phyloP scores from a whole-genome alignment of 805 yeast genomes.

The Candida corydali region DNA sequence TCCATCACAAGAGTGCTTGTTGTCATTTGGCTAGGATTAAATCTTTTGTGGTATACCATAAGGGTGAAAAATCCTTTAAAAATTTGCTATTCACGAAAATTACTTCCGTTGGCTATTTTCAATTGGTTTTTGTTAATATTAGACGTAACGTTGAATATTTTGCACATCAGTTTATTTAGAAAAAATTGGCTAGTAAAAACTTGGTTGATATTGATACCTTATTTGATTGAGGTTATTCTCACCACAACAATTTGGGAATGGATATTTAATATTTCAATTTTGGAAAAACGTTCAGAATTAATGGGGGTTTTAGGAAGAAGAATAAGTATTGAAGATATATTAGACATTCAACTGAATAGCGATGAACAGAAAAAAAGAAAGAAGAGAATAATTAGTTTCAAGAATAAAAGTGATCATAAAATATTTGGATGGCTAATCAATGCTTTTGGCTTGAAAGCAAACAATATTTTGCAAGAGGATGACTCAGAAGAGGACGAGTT shows the following conservation, averaged over 20 bases:
- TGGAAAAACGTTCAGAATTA: conserved; percentile 48
- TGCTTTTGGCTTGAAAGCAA: neutral
- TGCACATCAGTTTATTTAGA: conserved; percentile 23
- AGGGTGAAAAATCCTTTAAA: conserved; percentile 30
- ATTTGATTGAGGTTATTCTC: conserved; percentile 44
- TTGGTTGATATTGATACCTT: conserved; percentile 43
- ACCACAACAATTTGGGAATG: conserved; percentile 64
- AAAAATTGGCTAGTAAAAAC: conserved; percentile 41
- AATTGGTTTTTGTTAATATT: conserved; percentile 36
- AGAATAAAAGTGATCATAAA: conserved; percentile 2
- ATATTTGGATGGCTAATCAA: conserved; percentile 3
- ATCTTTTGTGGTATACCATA: conserved; percentile 36
- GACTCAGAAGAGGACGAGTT: conserved; percentile 6
- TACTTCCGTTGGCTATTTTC: conserved; percentile 47
- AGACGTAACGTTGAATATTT: conserved; percentile 28
- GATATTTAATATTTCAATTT: conserved; percentile 49
- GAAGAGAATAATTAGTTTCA: conserved; percentile 5
- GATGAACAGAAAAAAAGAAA: conserved; percentile 1
- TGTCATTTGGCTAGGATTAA: conserved; percentile 25
- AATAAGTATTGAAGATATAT: conserved; percentile 43
- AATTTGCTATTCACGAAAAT: conserved; percentile 43
- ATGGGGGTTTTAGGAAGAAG: conserved; percentile 62
- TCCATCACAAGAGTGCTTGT: conserved; percentile 24
- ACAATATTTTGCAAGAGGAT: conserved; percentile 6
- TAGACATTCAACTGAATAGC: conserved; percentile 8